Percentiles rank a stretch among this genome's conserved stretches.
These are phyloP conservation scores for Limtongia smithiae DNA, from an alignment of 805 yeast genomes.

Conservation along the genomic window DNA sequence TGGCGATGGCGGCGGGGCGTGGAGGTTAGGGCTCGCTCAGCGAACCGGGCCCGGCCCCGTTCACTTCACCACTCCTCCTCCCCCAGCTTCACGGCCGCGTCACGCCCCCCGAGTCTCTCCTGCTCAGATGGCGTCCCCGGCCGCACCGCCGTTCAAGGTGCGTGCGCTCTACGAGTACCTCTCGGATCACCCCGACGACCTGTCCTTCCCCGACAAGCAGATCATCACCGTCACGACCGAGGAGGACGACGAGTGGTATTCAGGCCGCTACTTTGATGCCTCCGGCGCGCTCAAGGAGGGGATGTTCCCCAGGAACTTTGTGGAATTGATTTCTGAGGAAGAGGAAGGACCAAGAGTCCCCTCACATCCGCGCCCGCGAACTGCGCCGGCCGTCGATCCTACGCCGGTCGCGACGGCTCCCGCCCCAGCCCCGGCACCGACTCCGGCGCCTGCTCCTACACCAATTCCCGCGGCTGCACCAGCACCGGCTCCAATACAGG, in stretches of 20 bases:
- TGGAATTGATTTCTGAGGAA: conserved; percentile 41
- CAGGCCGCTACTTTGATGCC: conserved; percentile 56
- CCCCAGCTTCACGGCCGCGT: too few species aligned
- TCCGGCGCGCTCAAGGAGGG: conserved; percentile 54
- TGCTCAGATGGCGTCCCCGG: too few species aligned
- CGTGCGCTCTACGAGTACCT: conserved; percentile 64
- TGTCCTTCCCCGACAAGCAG: conserved; percentile 65
- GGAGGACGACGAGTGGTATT: conserved; percentile 91
- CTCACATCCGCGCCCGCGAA: conserved; percentile 19
- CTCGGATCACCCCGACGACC: conserved; percentile 78
- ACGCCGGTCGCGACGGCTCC: background rate
- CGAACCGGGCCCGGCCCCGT: too few species aligned
- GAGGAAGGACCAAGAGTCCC: conserved; percentile 21
- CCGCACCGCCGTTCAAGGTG: conserved; percentile 67
- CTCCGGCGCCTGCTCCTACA: background rate
- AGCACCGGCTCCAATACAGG: background rate
- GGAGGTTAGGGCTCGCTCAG: too few species aligned
- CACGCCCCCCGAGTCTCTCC: too few species aligned
- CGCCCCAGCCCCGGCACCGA: background rate
- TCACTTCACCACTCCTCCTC: too few species aligned
- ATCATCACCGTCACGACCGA: conserved; percentile 67
- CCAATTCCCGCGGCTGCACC: background rate
- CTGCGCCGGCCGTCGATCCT: background rate
- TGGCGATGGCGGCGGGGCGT: too few species aligned
- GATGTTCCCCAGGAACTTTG: conserved; percentile 85